Evolutionary conservation across 129 eudicot species (phyloP), one percentile per base, ranked within the genome.

Genomic region (Chrysanthemum lavandulifolium): DNA sequence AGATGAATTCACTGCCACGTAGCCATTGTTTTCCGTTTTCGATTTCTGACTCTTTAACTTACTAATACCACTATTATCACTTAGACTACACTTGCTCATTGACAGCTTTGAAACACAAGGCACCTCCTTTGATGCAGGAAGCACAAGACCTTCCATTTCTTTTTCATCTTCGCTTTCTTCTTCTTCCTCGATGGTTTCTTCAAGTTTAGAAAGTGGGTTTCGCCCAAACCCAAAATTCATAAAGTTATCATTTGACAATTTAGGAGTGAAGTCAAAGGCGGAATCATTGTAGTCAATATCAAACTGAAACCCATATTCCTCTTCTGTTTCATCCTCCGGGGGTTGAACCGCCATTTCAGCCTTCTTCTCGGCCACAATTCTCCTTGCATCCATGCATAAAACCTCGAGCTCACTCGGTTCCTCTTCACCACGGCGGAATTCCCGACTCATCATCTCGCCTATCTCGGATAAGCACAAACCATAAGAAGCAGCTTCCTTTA

Each of bases 371-470:
- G 87, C 82, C n/a, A 90, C 50, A 69, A 90, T 77, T 80, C 85
- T 86, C 70, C 90, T 82, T 19, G 98, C 93, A 15, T 93, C 98
- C 27, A 93, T 84, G 74, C 96, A 93, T 50, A 93, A 72, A 69
- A 86, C 79, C 84, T 93, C 98, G 0, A 93, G 92, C 77, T 89
- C 98, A 48, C 98, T 93, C 10, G 98, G 98, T 72, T 87, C 97
- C 82, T 91, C 97, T 76, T 94, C 98, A 13, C 97, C 97, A 12
- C 92, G 74, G 18, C 88, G 86, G 29, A 87, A 90, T 58, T 94
- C 97, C 83, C 98, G 78, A 55, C 88, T 90, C 92, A 94, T 88
- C 97, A 94, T 94, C 80, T 94, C 98, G 25, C 98, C 98, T 4
- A 94, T 94, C 76, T 94, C 98, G 13, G 93, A 90, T 56, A 94